Base-by-base conservation (phyloP, 306 rosid genomes). In the Hippophae rhamnoides region DNA sequence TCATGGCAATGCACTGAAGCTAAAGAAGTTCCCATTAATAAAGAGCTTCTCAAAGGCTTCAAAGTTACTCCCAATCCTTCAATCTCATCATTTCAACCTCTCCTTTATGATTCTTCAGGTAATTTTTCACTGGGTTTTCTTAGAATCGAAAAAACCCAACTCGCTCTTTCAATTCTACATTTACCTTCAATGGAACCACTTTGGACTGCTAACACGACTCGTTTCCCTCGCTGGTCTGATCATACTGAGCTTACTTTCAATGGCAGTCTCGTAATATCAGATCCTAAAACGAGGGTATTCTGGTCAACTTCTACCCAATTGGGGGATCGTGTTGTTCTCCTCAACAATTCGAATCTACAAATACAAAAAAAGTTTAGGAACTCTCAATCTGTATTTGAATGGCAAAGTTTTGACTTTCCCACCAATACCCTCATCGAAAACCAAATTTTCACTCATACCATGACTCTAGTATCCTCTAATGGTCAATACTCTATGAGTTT, bases 391-490 rank as follows among this genome's bases (percentile, higher is more conserved):
- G 25, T 75, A 1, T 11, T 67, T 31, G 38, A 31, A n/a, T 92
- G 98, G 96, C 84, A 86, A 61, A 92, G 96, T 60, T 92, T 92
- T 43, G 58, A 83, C 41, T 78, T 71, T 63, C 95, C 98, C 47
- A 61, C 82, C 3, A 74, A 80, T 23, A 85, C 88, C 72, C 80
- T 92, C 55, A 86, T 87, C 43, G 79, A 83, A 74, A 68, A 68
- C 41, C 98, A 92, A 64, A 85, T 83, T 52, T 69, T 92, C 76
- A 85, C 89, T 0, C 44, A 81, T 0, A 49, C 27, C 59, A 85
- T 76, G 95, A 41, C 68, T 3, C 52, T 92, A 9, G 10, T 54
- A 0, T 83, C 96, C 0, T 41, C 75, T 3, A 83, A 87, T 56
- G 69, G 80, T 4, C 25, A 54, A 0, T 92, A 83, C 46, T 79